These are phyloP conservation scores for Lobosporangium transversale DNA, from an alignment of 192 early-diverging fungal species.

Conservation along the genomic window DNA sequence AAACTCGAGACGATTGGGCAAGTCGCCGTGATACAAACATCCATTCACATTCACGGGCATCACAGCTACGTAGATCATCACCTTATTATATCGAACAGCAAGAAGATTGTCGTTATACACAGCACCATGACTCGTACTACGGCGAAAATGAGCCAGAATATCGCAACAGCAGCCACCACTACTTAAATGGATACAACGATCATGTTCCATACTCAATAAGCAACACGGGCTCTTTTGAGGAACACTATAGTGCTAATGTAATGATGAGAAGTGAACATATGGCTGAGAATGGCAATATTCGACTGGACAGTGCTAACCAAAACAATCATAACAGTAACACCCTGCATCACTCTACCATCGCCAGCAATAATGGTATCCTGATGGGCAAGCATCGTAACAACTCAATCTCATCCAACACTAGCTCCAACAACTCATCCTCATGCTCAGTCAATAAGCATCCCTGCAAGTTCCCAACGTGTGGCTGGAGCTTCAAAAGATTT, in stretches of 20 bases:
- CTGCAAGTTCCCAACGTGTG: conserved; percentile 53
- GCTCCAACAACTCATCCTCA: conserved; percentile 31
- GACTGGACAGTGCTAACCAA: conserved; percentile 4
- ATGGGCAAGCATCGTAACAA: conserved; percentile 43
- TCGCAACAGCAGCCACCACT: neutral
- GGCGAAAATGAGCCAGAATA: too few relatives aligned
- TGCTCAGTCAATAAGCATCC: conserved; percentile 40
- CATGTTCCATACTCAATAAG: too few relatives aligned
- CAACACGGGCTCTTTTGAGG: conserved; percentile 5
- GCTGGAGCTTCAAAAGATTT: conserved; percentile 80
- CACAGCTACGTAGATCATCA: conserved; percentile 1
- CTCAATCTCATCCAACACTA: conserved; percentile 44
- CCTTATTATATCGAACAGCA: conserved; percentile 6
- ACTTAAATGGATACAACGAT: too few relatives aligned
- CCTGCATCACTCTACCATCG: too few relatives aligned
- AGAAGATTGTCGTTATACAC: conserved; percentile 1
- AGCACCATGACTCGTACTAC: conserved; percentile 5
- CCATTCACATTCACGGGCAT: too few relatives aligned
- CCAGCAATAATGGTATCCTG: neutral
- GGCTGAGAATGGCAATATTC: conserved; percentile 8
- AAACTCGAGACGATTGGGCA: conserved; percentile 18
- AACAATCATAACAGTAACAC: too few relatives aligned
- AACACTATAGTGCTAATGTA: conserved; percentile 9
- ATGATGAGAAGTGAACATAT: neutral
- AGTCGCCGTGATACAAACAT: conserved; percentile 5